Percentiles rank a stretch among this genome's conserved stretches.
Conservation (phyloP, 2,329 filamentous ascomycete species). For the Daldinia sp. region DNA sequence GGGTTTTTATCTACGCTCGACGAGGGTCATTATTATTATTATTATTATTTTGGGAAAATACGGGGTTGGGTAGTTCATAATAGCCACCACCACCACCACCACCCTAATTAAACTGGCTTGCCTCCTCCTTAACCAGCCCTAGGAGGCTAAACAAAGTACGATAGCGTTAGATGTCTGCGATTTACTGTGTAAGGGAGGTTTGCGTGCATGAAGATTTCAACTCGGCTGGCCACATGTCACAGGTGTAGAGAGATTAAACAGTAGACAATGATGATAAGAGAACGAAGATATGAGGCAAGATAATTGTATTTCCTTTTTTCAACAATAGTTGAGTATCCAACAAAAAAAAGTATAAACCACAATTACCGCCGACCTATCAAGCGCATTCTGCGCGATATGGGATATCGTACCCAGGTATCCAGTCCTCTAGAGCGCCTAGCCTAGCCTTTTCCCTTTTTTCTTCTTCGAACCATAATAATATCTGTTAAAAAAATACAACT, state of each 20-base stretch:
- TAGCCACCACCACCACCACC: neutral
- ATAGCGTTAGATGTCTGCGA: neutral
- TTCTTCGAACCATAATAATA: neutral
- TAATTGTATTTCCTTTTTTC: constrained; percentile 3
- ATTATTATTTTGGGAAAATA: neutral
- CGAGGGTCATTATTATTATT: neutral
- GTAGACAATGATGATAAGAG: neutral
- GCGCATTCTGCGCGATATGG: constrained; percentile 38
- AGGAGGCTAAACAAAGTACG: neutral
- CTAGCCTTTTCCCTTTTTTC: neutral
- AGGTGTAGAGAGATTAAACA: neutral
- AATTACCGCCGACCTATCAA: constrained; percentile 33
- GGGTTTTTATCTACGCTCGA: neutral
- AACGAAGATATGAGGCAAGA: neutral
- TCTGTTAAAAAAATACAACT: constrained; percentile 30
- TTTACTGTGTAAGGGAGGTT: constrained; percentile 1
- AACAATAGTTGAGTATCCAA: constrained; percentile 27
- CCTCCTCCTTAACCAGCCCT: neutral
- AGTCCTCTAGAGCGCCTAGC: constrained; percentile 29
- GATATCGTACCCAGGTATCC: constrained; percentile 37
- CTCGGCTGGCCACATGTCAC: neutral
- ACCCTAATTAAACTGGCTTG: neutral
- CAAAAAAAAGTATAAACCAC: constrained; percentile 18
- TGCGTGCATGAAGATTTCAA: constrained; percentile 1
- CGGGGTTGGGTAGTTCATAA: constrained; percentile 4